These are phyloP conservation scores for Cytospora chrysosperma DNA, from an alignment of 2,329 filamentous ascomycete genomes.

Conservation along the genomic window DNA sequence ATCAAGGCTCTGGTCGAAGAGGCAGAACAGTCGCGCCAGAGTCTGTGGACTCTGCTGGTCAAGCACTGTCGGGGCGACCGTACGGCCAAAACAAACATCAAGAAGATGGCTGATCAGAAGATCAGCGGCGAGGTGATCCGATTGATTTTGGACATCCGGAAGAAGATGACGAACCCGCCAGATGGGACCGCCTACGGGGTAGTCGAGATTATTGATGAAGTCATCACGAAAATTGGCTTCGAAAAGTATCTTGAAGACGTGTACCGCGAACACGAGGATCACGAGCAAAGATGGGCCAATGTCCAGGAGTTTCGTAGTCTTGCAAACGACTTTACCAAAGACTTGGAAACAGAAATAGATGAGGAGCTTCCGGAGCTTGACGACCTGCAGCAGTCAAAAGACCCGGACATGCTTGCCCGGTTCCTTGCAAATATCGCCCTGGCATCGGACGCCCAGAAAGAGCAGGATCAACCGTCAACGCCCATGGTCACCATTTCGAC, in stretches of 20 bases:
- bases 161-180: slow-evolving; percentile 32
- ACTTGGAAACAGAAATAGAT: slow-evolving; percentile 45
- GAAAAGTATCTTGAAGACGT: slow-evolving; percentile 70
- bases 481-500: slow-evolving; percentile 85
- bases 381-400: slow-evolving; percentile 65
- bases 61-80: slow-evolving; percentile 53
- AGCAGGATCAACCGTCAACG: slow-evolving; percentile 54
- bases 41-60: slow-evolving; percentile 72
- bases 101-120: slow-evolving; percentile 51
- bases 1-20: slow-evolving; percentile 73
- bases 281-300: slow-evolving; percentile 81
- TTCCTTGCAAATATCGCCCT: slow-evolving; percentile 91
- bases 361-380: slow-evolving; percentile 67
- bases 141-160: slow-evolving; percentile 40
- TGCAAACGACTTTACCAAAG: slow-evolving; percentile 66
- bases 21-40: slow-evolving; percentile 66
- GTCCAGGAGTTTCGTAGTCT: slow-evolving; percentile 84
- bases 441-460: slow-evolving; percentile 73
- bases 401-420: slow-evolving; percentile 63
- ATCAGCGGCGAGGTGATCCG: slow-evolving; percentile 50
- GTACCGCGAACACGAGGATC: slow-evolving; percentile 70
- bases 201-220: slow-evolving; percentile 49
- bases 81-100: slow-evolving; percentile 48
- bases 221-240: slow-evolving; percentile 67
- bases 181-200: slow-evolving; percentile 38